Percentiles rank a stretch among this genome's conserved stretches.
Conservation (phyloP, 441 rosid genomes). For the Monsonia emarginata region DNA sequence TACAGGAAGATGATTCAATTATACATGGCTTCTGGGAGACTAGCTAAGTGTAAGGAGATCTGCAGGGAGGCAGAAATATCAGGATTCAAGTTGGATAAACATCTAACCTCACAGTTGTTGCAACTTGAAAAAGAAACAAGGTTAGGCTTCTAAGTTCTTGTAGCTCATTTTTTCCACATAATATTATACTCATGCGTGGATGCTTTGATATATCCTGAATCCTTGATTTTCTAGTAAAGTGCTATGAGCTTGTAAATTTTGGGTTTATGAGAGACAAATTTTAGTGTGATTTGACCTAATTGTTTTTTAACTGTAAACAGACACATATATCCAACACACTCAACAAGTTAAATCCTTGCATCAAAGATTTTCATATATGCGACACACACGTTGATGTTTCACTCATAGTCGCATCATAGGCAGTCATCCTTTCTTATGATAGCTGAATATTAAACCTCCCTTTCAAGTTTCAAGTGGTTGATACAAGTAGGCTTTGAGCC, state of each 20-base stretch:
- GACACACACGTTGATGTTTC: too few relatives aligned
- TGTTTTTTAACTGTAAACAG: background rate
- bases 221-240: too few relatives aligned
- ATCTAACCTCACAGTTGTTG: constrained; percentile 24
- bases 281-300: background rate
- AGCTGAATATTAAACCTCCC: too few relatives aligned
- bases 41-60: constrained; percentile 57
- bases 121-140: constrained; percentile 32
- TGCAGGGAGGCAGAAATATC: constrained; percentile 66
- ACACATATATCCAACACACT: background rate
- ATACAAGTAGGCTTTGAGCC: too few relatives aligned
- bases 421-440: too few relatives aligned
- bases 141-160: constrained; percentile 7
- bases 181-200: too few relatives aligned
- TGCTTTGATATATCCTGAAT: too few relatives aligned
- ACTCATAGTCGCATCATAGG: too few relatives aligned
- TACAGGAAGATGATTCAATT: constrained; percentile 44
- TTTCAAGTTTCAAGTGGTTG: too few relatives aligned
- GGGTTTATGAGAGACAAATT: too few relatives aligned
- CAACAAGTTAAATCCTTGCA: background rate
- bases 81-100: constrained; percentile 51
- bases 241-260: too few relatives aligned
- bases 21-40: constrained; percentile 44
- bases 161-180: background rate
- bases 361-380: too few relatives aligned